A percentile compares a stretch with the other conserved stretches of the same genome.
Evolutionary conservation across 1,284 basidiomycete species (phyloP).

Genomic region (Ceratobasidium theobromae): DNA sequence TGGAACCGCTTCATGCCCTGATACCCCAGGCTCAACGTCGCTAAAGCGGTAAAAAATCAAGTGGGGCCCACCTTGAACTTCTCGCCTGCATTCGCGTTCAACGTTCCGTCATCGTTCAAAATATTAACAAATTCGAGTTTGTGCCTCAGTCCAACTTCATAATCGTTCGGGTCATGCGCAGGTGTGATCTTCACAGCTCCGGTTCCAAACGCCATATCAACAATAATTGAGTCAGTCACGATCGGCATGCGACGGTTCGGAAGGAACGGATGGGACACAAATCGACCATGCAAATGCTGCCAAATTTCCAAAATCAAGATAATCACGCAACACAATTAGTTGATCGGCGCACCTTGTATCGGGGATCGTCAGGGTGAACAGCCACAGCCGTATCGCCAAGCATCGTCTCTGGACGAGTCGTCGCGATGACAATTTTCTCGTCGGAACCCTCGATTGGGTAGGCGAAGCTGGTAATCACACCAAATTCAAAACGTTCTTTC

Average conservation of each 20-base stretch:
- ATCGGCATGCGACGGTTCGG: slow-evolving; percentile 82
- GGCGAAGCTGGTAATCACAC: slow-evolving; percentile 93
- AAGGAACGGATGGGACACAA: slow-evolving; percentile 88
- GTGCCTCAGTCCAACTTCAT: slow-evolving; percentile 90
- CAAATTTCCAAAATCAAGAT: not conserved
- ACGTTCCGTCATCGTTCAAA: slow-evolving; percentile 95
- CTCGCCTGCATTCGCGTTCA: slow-evolving; percentile 87
- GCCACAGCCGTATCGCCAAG: slow-evolving; percentile 97
- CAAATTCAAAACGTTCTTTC: slow-evolving; percentile 97
- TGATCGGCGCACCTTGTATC: slow-evolving; percentile 65
- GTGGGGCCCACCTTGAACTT: slow-evolving; percentile 60
- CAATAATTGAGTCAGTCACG: slow-evolving; percentile 79
- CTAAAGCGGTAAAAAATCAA: not conserved
- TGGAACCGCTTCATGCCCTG: slow-evolving; percentile 97
- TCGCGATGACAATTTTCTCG: slow-evolving; percentile 91
- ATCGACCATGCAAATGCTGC: slow-evolving; percentile 91
- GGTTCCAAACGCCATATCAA: slow-evolving; percentile 97
- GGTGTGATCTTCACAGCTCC: slow-evolving; percentile 99
- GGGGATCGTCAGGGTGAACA: slow-evolving; percentile 89
- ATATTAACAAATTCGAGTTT: slow-evolving; percentile 94
- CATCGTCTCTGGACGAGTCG: slow-evolving; percentile 99
- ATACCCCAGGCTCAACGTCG: slow-evolving; percentile 4
- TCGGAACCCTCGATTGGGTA: slow-evolving; percentile 90
- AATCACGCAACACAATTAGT: not conserved
- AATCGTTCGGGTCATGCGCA: slow-evolving; percentile 98